Evolutionary conservation across 345 rosid genomes (phyloP), one percentile per base, ranked within the genome.

Genomic region (Hirschfeldia incana): DNA sequence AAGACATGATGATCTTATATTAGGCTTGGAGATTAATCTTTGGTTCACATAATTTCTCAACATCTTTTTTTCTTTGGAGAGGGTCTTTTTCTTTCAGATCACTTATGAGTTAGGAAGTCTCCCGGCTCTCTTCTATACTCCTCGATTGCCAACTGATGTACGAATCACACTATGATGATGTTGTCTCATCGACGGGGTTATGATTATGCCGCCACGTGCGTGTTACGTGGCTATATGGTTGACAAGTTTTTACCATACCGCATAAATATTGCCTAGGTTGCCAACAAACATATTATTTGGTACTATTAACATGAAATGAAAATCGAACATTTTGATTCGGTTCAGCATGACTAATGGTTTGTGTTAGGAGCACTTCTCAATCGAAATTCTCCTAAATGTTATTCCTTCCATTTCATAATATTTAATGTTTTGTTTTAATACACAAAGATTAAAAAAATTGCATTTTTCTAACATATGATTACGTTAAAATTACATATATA

Each of bases 1-100:
- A 21, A 78, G 21, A 66, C 73, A 32, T 66, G 77, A 13, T 58
- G 77, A 16, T 66, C 37, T 58, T 72, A 42, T 65, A 29, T 39
- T 51, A 44, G 63, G 33, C 15, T n/a, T 72, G n/a, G 73, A 32
- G 68, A 78, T 58, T 57, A 11, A 10, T 72, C 44, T 65, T 66
- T 17, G 13, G 49, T 30, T 72, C 49, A 72, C 29, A 57, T 30
- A 65, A 39, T 57, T 29, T 78, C 72, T 65, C 76, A 78, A 29
- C 81, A 46, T 46, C 13, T 46, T 46, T 1, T 29, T 53, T 21
- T 13, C 12, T 65, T 11, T 16, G 1, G 17, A 12, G 36, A 62
- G 6, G 49, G 16, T 8, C n/a, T 68, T 10, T 13, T 10, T 5
- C 61, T 12, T 17, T 37, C 13, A 39, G 5, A 44, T 32, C 32